Evolutionary conservation across 2,329 filamentous ascomycete species (phyloP), one percentile per base, ranked within the genome.

Genomic region (Thelonectria discophora): DNA sequence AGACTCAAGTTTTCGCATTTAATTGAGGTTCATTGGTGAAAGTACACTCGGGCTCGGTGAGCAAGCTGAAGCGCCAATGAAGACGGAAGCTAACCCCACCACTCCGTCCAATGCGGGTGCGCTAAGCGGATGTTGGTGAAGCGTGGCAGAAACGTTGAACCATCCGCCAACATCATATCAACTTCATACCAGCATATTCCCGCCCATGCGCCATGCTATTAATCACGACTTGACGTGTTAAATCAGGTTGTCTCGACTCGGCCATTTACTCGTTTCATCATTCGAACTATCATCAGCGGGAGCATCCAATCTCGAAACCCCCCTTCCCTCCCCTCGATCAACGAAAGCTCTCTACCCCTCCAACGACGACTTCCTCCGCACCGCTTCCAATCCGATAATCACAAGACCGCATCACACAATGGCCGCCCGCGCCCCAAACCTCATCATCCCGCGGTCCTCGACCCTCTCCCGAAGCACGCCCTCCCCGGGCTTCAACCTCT

Each of bases 401-500:
- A 7, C 3, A 10, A 2, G 9, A 10, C 18, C 27, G 3, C 37
- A 20, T 12, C 21, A 20, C 42, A 62, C 45, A 64, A 71, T 68
- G 54, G 46, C 50, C 39, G 18, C 60, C 30, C 58, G 34, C 21
- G 69, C 72, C 66, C 63, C 75, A 56, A 73, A 67, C 63, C 72
- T 72, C 53, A 72, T 68, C 30, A 40, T 65, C 13, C 58, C 66
- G 49, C 71, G 72, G 58, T 68, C 70, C 69, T 74, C 72, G 52
- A 43, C 55, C 30, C 62, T 68, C 69, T 53, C 69, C 58, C 66
- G 68, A 30, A 65, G 68, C 15, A 46, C 63, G 27, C 20, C 72
- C 20, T 75, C 75, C 3, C 67, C 75, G 9, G 70, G 74, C 61
- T 82, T 82, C 74, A 76, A 78, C 55, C 76, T 84, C 5, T 74